Conservation (phyloP, 2,329 filamentous ascomycete genomes). For the Amauroascus verrucosus region DNA sequence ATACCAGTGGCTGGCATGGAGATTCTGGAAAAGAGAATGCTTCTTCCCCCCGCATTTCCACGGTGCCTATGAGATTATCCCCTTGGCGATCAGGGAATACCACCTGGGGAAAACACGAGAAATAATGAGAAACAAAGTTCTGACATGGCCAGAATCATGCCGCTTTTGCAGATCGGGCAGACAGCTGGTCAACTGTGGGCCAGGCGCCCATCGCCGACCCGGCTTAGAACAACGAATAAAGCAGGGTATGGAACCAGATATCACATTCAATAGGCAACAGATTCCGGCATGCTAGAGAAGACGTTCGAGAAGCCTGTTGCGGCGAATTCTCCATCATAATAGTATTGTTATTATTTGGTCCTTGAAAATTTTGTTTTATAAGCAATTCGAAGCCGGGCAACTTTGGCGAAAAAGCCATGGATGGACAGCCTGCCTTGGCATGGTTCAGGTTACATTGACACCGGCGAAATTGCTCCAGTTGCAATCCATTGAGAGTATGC, state of each 20-base stretch:
- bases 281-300: neutral
- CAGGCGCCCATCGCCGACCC: neutral
- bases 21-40: neutral
- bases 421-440: neutral
- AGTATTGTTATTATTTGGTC: no score
- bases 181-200: neutral
- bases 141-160: neutral
- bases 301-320: no score
- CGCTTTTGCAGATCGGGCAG: neutral
- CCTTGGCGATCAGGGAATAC: constrained; percentile 6
- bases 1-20: neutral
- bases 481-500: neutral
- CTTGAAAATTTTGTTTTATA: no score
- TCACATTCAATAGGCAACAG: neutral
- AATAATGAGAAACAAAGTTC: neutral
- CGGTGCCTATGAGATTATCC: neutral
- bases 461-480: neutral
- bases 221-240: neutral
- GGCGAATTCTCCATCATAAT: no score
- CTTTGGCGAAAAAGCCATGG: neutral
- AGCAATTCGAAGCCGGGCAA: neutral
- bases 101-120: neutral
- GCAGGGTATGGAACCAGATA: neutral
- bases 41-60: neutral
- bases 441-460: neutral